phyloP scores from a whole-genome alignment of 2,329 filamentous ascomycete genomes.

The Xylariaceae sp. region DNA sequence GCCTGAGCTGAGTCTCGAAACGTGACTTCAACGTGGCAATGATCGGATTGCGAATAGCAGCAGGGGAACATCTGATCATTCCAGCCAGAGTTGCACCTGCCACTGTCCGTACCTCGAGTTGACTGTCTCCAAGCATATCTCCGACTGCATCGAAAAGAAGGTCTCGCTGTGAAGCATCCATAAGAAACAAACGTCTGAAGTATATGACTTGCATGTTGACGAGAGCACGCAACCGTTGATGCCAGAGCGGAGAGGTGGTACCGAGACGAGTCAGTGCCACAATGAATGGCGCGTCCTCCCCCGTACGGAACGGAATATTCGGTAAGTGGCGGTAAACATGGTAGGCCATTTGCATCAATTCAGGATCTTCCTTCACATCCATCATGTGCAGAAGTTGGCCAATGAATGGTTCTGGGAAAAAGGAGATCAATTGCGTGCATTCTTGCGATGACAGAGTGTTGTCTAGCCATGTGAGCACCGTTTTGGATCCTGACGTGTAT shows the following conservation, averaged over 20 bases:
- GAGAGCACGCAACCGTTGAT: slow-evolving; percentile 87
- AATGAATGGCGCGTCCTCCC: slow-evolving; percentile 81
- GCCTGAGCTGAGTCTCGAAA: slow-evolving; percentile 71
- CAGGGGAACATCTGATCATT: slow-evolving; percentile 95
- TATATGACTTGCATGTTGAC: slow-evolving; percentile 99
- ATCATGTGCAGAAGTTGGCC: slow-evolving; percentile 98
- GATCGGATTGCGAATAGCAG: slow-evolving; percentile 69
- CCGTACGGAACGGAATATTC: slow-evolving; percentile 85
- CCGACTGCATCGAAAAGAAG: slow-evolving; percentile 88
- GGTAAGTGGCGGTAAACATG: slow-evolving; percentile 95
- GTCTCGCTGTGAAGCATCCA: slow-evolving; percentile 67
- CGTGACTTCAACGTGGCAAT: slow-evolving; percentile 69
- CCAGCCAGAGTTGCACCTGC: slow-evolving; percentile 90
- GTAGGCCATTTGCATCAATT: slow-evolving; percentile 89
- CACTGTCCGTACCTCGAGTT: slow-evolving; percentile 89
- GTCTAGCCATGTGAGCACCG: slow-evolving; percentile 91
- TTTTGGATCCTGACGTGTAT: slow-evolving; percentile 95
- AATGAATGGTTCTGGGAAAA: slow-evolving; percentile 86
- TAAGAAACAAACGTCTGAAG: slow-evolving; percentile 90
- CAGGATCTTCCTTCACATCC: slow-evolving; percentile 98
- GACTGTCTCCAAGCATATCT: slow-evolving; percentile 84
- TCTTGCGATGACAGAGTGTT: slow-evolving; percentile 85
- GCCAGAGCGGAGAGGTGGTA: slow-evolving; percentile 79
- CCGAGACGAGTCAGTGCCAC: slow-evolving; percentile 83
- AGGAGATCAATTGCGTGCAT: slow-evolving; percentile 82